A percentile compares a stretch with the other conserved stretches of the same genome.
Conservation (phyloP, 345 rosid species). For the Syzygium aromaticum region DNA sequence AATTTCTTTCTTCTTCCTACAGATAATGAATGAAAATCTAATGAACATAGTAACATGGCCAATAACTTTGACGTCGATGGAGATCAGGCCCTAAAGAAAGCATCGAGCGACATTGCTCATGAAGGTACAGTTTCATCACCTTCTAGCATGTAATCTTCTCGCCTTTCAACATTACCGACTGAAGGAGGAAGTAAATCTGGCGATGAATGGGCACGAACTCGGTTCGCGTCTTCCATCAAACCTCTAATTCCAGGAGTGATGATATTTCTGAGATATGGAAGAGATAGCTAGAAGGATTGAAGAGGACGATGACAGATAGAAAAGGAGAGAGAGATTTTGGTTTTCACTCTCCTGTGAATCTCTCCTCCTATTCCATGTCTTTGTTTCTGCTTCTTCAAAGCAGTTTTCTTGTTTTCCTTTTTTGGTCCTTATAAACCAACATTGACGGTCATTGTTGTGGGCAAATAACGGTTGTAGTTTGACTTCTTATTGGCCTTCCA, state of each 20-base stretch:
- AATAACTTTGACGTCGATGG: not conserved
- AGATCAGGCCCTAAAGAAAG: not conserved
- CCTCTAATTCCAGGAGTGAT: not conserved
- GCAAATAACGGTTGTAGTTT: not conserved
- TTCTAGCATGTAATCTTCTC: constrained; percentile 35
- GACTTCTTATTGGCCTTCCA: not conserved
- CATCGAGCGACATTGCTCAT: not conserved
- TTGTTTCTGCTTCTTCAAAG: not conserved
- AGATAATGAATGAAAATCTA: not conserved
- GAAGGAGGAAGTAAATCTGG: constrained; percentile 30
- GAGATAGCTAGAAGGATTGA: not conserved
- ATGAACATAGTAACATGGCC: not conserved
- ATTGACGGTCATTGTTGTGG: not conserved
- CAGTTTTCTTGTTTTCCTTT: not conserved
- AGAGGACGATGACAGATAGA: not conserved
- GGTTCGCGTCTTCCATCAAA: constrained; percentile 8
- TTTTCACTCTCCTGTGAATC: not conserved
- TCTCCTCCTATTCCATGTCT: not conserved
- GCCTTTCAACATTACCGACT: constrained; percentile 1
- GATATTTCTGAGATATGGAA: not conserved
- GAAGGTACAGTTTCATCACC: constrained; percentile 14
- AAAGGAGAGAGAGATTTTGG: not conserved
- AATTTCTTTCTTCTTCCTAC: not conserved
- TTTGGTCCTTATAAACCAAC: not conserved
- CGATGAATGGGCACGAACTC: constrained; percentile 32